Conservation (phyloP, 2,329 filamentous ascomycete genomes). For the Ophioceras dolichostomum region DNA sequence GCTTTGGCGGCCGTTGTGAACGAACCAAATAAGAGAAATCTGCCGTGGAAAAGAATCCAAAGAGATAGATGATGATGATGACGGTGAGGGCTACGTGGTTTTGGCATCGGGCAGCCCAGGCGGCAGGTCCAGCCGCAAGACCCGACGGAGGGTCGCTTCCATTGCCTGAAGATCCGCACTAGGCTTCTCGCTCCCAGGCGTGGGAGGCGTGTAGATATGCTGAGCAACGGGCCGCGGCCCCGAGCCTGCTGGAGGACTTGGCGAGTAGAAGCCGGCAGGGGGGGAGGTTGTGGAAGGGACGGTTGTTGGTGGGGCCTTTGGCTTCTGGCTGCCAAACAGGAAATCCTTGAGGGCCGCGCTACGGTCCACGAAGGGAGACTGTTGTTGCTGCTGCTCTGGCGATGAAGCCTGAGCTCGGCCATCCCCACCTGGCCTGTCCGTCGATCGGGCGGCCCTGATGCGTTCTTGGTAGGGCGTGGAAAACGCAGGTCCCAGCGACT, state of each 20-base stretch:
- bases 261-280: background rate
- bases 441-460: constrained; percentile 39
- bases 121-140: constrained; percentile 35
- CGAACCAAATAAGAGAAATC: no score
- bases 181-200: no score
- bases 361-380: constrained; percentile 16
- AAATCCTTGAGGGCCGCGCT: constrained; percentile 45
- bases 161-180: constrained; percentile 32
- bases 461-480: constrained; percentile 53
- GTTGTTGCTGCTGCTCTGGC: constrained; percentile 2
- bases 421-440: constrained; percentile 12
- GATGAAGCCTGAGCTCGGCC: constrained; percentile 6
- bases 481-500: constrained; percentile 51
- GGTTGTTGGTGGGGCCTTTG: no score
- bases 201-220: no score
- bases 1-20: no score
- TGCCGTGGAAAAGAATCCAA: no score
- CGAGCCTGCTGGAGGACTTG: no score
- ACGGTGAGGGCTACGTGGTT: no score
- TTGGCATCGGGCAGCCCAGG: no score
- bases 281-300: constrained; percentile 1
- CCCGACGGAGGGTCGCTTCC: constrained; percentile 40
- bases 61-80: no score
- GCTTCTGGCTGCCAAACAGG: constrained; percentile 30
- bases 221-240: no score